Base-by-base conservation (phyloP, 768 basidiomycete genomes). In the Asterophora lycoperdoides region DNA sequence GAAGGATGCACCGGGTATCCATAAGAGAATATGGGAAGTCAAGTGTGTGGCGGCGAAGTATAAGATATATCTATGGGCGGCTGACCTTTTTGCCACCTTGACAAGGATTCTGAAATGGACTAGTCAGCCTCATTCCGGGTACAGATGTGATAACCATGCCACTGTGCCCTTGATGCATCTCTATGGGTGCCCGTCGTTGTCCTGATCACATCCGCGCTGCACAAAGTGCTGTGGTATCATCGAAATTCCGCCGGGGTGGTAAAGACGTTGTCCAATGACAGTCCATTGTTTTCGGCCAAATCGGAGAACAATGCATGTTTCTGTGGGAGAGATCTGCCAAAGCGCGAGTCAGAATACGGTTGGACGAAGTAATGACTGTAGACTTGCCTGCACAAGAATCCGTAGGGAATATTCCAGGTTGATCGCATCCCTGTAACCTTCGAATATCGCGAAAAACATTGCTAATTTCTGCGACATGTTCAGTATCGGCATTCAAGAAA, bases 1-100 rank as follows among this genome's bases (percentile, higher is more conserved):
- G 55, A 47, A 64, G 54, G 49, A 64, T 60, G 38, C 48, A 43
- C 44, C 41, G 58, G 30, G 60, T 54, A 53, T 61, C 51, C 62
- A 67, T 65, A 34, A 41, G 14, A 29, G 47, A 23, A 42, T 10
- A 26, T 19, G n/a, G 1, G n/a, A 14, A 29, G 26, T 46, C 45
- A 15, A 28, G 14, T 46, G 26, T 39, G 45, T 46, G 26, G 36
- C 45, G 26, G 26, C 45, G n/a, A 39, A 38, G 49, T 49, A 33
- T 20, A 13, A 15, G 37, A 15, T 34, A 48, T 23, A 43, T 44
- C 50, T 55, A 29, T 48, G 44, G 11, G 47, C 45, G 53, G 59
- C 56, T 58, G 57, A 50, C 53, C 38, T 48, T 47, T 29, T 52
- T 56, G 41, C 32, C 43, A 46, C 56, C 47, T 26, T 45, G 26